Percentiles rank a stretch among this genome's conserved stretches.
Evolutionary conservation across 805 yeast species (phyloP).

Genomic region (Wickerhamiella siamensis): DNA sequence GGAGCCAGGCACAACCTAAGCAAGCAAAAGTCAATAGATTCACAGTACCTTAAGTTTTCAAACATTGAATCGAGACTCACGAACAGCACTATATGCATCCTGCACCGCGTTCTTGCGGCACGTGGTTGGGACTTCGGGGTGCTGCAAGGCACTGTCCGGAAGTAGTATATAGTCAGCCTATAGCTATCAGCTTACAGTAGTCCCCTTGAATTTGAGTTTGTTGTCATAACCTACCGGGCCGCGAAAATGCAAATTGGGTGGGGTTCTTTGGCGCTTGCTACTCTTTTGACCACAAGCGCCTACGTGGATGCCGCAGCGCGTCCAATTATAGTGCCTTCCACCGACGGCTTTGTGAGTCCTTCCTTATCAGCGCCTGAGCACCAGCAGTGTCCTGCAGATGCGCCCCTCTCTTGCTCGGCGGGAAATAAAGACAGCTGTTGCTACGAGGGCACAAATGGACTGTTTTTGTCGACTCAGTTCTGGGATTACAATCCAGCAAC

Average conservation of each 20-base stretch:
- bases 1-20: background rate
- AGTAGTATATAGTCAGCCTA: too few relatives aligned
- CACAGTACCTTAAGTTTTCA: too few relatives aligned
- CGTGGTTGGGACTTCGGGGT: too few relatives aligned
- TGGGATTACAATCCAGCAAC: constrained; percentile 76
- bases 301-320: background rate
- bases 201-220: too few relatives aligned
- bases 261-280: background rate
- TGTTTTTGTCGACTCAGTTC: constrained; percentile 72
- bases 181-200: too few relatives aligned
- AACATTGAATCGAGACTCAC: too few relatives aligned
- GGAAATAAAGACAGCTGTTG: constrained; percentile 47
- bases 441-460: constrained; percentile 76
- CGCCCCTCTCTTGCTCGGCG: constrained; percentile 24
- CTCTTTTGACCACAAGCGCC: background rate
- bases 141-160: too few relatives aligned
- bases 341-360: background rate
- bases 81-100: too few relatives aligned
- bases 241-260: too few relatives aligned
- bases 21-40: too few relatives aligned
- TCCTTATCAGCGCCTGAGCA: constrained; percentile 13
- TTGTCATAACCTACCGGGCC: too few relatives aligned
- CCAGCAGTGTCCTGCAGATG: constrained; percentile 22
- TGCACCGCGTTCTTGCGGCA: too few relatives aligned
- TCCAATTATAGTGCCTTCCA: background rate